Conservation (phyloP, 805 yeast species). For the Komagataella mondaviorum region DNA sequence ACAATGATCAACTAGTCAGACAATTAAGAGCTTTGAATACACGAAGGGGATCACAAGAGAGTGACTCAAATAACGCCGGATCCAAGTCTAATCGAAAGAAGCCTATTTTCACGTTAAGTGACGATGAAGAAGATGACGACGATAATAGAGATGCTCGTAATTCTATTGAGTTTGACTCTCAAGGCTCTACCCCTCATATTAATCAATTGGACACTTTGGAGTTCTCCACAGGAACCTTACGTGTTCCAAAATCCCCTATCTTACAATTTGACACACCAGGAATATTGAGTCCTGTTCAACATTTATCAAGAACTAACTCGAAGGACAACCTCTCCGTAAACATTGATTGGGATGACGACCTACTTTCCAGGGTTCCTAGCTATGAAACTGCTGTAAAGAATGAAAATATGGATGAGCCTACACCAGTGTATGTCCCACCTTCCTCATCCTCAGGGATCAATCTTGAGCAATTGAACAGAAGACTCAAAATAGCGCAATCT, state of each 20-base stretch:
- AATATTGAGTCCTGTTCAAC: slow-evolving; percentile 37
- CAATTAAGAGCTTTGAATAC: slow-evolving; percentile 36
- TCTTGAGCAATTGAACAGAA: slow-evolving; percentile 16
- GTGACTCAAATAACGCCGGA: slow-evolving; percentile 4
- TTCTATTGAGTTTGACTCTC: slow-evolving; percentile 15
- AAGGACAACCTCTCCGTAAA: slow-evolving; percentile 13
- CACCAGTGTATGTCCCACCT: slow-evolving; percentile 63
- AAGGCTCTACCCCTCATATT: not conserved
- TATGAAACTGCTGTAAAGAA: slow-evolving; percentile 65
- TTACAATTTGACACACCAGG: slow-evolving; percentile 24
- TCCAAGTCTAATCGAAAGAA: slow-evolving; percentile 5
- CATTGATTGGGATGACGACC: slow-evolving; percentile 25
- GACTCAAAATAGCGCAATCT: slow-evolving; percentile 12
- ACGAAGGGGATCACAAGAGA: slow-evolving; percentile 29
- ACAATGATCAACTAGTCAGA: slow-evolving; percentile 26
- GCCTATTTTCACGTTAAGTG: slow-evolving; percentile 16
- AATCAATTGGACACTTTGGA: not conserved
- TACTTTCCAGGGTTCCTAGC: slow-evolving; percentile 67
- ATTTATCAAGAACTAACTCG: slow-evolving; percentile 49
- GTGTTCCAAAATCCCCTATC: slow-evolving; percentile 7
- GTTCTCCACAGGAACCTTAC: not conserved
- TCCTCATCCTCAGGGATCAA: slow-evolving; percentile 24
- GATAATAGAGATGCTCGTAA: not conserved
- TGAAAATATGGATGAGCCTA: slow-evolving; percentile 34
- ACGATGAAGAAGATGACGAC: slow-evolving; percentile 14